Base-by-base conservation (phyloP, 225 moss, liverwort and hornwort genomes). In the Marchantia polymorpha region DNA sequence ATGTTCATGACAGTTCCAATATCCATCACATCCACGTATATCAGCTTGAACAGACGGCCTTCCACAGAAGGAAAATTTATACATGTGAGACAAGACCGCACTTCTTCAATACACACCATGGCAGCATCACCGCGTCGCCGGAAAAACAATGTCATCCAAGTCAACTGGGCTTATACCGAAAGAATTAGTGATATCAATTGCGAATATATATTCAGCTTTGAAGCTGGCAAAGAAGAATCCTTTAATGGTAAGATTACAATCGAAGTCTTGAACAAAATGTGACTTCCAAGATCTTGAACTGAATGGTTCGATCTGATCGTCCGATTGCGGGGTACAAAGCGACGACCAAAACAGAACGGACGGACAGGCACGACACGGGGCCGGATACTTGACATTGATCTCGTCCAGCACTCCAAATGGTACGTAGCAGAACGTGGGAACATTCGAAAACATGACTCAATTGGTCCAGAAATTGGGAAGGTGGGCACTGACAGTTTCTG, bases 201-300 rank as follows among this genome's bases (percentile, higher is more conserved):
- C 27, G 27, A 8, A 54, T 26, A 53, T 64, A 23, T 52, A 77
- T 65, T 52, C 64, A 78, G 22, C 12, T 52, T 20, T 50, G 46
- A 29, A 64, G 55, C 31, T 66, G 52, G 27, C 11, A 65, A 65
- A 66, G 52, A 64, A 27, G 27, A 78, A 26, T 50, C 52, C 65
- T 66, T 66, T 46, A 52, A 52, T 78, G 66, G 30, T 76, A 78
- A 53, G 63, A 47, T 25, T 78, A 67, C 63, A 78, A 53, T 51
- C 27, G 77, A 78, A 78, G 77, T 78, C 77, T 27, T 78, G 12
- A 78, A 14, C 73, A 78, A 64, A 64, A 78, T 52, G 65, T 25
- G 66, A 78, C 77, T 78, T 64, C 77, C 50, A 53, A 64, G 19
- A 64, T 77, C 39, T 58, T 77, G 26, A 15, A 50, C 13, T 66